These are phyloP conservation scores for Phylloporus sp. DNA, from an alignment of 768 basidiomycete species.

Conservation along the genomic window DNA sequence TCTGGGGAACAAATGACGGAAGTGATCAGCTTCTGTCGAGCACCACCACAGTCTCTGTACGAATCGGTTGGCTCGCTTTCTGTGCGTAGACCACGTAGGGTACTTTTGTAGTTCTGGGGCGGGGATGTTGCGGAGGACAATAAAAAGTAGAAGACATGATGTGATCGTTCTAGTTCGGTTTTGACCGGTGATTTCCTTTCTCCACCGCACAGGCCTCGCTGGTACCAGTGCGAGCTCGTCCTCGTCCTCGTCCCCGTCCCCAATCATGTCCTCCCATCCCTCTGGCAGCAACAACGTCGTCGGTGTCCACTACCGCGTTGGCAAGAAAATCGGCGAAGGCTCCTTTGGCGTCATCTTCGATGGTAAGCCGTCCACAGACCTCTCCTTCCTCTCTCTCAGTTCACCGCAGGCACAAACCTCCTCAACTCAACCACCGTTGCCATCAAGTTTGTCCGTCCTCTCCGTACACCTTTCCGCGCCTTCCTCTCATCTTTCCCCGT, in stretches of 20 bases:
- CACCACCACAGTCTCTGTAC: too few species aligned
- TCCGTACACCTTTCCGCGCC: not conserved
- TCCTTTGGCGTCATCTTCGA: conserved; percentile 96
- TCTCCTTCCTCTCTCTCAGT: not conserved
- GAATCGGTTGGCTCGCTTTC: too few species aligned
- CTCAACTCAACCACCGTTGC: conserved; percentile 98
- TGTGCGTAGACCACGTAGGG: too few species aligned
- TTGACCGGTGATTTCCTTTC: conserved; percentile 32
- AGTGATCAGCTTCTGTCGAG: too few species aligned
- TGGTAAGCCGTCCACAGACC: conserved; percentile 41
- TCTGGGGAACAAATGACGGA: too few species aligned
- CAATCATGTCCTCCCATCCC: conserved; percentile 52
- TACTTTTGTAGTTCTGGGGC: not conserved
- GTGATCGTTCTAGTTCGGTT: conserved; percentile 17
- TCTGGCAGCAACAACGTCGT: conserved; percentile 74
- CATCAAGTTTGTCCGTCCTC: conserved; percentile 97
- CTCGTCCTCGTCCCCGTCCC: conserved; percentile 3
- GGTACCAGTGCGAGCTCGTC: conserved; percentile 9
- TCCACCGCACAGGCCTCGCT: conserved; percentile 31
- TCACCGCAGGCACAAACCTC: conserved; percentile 79
- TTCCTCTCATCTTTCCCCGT: conserved; percentile 13
- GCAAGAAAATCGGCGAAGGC: conserved; percentile 99
- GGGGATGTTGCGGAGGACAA: conserved; percentile 16
- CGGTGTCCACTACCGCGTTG: conserved; percentile 95
- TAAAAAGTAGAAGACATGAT: too few species aligned